Percentiles rank a stretch among this genome's conserved stretches.
phyloP scores from a whole-genome alignment of 2,329 filamentous ascomycete species.

The Claviceps paspali region DNA sequence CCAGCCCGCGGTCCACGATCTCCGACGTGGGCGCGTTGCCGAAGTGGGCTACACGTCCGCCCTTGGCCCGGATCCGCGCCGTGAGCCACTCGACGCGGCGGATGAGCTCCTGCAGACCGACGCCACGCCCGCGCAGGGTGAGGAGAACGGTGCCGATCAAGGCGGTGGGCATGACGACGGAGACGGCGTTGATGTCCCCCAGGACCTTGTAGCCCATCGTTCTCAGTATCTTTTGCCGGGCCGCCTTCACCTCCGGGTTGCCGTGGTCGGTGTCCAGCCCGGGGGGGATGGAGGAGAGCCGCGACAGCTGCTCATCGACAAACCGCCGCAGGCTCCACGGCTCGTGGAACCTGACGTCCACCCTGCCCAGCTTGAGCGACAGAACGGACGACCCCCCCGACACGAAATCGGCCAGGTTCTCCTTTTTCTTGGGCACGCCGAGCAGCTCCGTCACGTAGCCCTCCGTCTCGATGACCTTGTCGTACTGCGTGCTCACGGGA shows the following conservation, averaged over 20 bases:
- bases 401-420: conserved; percentile 83
- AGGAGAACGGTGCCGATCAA: conserved; percentile 87
- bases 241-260: conserved; percentile 32
- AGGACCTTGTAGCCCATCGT: conserved; percentile 87
- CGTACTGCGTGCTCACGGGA: conserved; percentile 93
- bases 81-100: conserved; percentile 85
- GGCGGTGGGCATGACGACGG: conserved; percentile 95
- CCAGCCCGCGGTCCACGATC: conserved; percentile 78
- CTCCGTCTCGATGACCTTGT: conserved; percentile 97
- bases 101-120: conserved; percentile 73
- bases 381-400: conserved; percentile 71
- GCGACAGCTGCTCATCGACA: conserved; percentile 57
- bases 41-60: conserved; percentile 87
- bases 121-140: conserved; percentile 79
- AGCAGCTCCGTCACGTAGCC: conserved; percentile 91
- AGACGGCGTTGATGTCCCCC: conserved; percentile 87
- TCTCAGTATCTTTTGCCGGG: conserved; percentile 59
- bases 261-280: conserved; percentile 29
- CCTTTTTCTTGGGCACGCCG: conserved; percentile 87
- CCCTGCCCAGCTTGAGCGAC: conserved; percentile 73
- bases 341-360: conserved; percentile 92
- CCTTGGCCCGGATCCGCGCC: conserved; percentile 65
- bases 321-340: conserved; percentile 84
- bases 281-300: conserved; percentile 27
- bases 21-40: conserved; percentile 62